A percentile compares a stretch with the other conserved stretches of the same genome.
phyloP scores from a whole-genome alignment of 2,329 filamentous ascomycete species.

The Tolypocladium ovalisporum region DNA sequence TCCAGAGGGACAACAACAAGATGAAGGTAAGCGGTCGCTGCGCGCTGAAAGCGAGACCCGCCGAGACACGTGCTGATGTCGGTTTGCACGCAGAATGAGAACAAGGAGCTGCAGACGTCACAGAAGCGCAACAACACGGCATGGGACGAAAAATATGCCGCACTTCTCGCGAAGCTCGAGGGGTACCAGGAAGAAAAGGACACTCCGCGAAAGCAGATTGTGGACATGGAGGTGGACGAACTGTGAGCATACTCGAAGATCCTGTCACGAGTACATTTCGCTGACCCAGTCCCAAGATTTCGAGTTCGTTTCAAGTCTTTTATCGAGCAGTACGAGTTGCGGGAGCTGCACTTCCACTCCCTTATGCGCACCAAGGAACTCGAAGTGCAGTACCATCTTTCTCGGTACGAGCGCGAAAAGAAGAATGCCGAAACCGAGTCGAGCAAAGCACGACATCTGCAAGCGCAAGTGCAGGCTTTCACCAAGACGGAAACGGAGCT shows the following conservation, averaged over 20 bases:
- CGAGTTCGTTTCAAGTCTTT: conserved; percentile 88
- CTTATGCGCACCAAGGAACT: conserved; percentile 89
- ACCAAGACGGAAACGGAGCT: conserved; percentile 93
- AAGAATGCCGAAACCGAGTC: conserved; percentile 78
- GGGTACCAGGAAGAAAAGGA: conserved; percentile 82
- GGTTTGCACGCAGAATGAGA: conserved; percentile 57
- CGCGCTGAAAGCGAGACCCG: neutral
- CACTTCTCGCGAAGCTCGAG: conserved; percentile 73
- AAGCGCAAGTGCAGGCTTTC: conserved; percentile 86
- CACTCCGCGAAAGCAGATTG: conserved; percentile 65
- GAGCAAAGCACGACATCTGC: conserved; percentile 71
- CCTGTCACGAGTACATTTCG: neutral
- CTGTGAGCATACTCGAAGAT: conserved; percentile 47
- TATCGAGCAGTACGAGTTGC: conserved; percentile 91
- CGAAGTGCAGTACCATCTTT: conserved; percentile 85
- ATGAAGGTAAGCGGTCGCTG: conserved; percentile 59
- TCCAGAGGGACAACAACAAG: conserved; percentile 96
- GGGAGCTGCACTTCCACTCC: conserved; percentile 88
- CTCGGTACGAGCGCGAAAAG: conserved; percentile 80
- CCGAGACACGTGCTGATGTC: conserved; percentile 11
- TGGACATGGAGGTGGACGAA: conserved; percentile 83
- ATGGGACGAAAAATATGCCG: conserved; percentile 76
- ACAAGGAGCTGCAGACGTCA: conserved; percentile 78
- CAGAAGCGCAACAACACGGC: conserved; percentile 74
- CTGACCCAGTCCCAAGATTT: conserved; percentile 41